Conservation (phyloP, 2,329 filamentous ascomycete species). For the Macroventuria anomochaeta region DNA sequence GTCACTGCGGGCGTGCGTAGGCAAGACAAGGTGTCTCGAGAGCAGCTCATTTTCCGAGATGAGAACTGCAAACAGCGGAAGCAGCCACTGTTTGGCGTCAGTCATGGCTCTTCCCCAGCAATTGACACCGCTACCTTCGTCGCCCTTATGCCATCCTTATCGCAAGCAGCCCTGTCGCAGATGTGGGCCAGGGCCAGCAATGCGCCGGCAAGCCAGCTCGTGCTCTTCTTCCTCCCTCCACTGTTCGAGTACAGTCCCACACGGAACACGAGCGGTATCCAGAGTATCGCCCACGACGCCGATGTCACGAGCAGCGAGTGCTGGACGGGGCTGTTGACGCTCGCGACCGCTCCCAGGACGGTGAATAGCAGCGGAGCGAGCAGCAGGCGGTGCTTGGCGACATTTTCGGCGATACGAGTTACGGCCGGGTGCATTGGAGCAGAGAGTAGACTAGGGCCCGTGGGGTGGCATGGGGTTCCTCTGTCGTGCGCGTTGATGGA, state of each 20-base stretch:
- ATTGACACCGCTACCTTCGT: conserved; percentile 50
- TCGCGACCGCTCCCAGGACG: conserved; percentile 43
- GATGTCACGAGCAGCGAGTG: conserved; percentile 54
- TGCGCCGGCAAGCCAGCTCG: conserved; percentile 51
- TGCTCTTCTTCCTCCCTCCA: conserved; percentile 33
- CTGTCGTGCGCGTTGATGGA: conserved; percentile 19
- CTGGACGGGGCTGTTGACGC: conserved; percentile 44
- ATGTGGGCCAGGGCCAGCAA: conserved; percentile 52
- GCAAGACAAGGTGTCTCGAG: conserved; percentile 32
- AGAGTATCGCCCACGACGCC: conserved; percentile 52
- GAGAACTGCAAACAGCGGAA: conserved; percentile 44
- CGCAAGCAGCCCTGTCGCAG: conserved; percentile 54
- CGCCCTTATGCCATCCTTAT: conserved; percentile 53
- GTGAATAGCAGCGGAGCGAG: conserved; percentile 45
- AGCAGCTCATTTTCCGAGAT: conserved; percentile 39
- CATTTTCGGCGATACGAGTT: conserved; percentile 40
- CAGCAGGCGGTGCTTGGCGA: conserved; percentile 39
- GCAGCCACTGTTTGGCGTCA: conserved; percentile 32
- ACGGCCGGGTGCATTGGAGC: conserved; percentile 49
- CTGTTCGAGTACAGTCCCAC: conserved; percentile 41
- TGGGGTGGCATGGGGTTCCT: conserved; percentile 42
- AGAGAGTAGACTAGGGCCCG: conserved; percentile 37
- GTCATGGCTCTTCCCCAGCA: not conserved
- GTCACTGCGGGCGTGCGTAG: conserved; percentile 31
- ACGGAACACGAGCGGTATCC: conserved; percentile 42